phyloP scores from a whole-genome alignment of 805 yeast species.

The Isabelozyma heimii region DNA sequence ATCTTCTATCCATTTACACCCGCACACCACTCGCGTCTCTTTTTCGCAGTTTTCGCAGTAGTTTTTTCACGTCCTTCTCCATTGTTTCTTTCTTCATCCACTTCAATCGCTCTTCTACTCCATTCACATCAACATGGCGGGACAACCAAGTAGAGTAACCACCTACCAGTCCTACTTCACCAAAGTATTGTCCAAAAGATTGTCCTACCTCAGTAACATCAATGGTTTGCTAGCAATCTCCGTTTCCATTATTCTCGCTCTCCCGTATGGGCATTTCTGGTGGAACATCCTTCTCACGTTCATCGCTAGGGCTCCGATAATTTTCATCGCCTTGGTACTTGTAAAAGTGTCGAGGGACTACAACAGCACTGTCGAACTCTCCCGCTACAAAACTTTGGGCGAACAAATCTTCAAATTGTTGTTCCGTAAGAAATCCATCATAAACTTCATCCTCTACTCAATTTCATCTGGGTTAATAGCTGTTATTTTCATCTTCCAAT shows the following conservation, averaged over 20 bases:
- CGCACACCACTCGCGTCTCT: neutral
- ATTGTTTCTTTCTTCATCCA: neutral
- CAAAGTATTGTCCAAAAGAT: slow-evolving; percentile 31
- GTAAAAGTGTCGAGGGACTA: slow-evolving; percentile 22
- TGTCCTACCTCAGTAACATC: slow-evolving; percentile 34
- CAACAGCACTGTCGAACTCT: slow-evolving; percentile 28
- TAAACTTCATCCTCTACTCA: slow-evolving; percentile 15
- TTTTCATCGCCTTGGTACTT: slow-evolving; percentile 24
- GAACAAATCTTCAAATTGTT: slow-evolving; percentile 24
- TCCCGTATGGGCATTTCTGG: slow-evolving; percentile 31
- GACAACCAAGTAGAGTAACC: neutral
- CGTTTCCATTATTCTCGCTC: slow-evolving; percentile 18
- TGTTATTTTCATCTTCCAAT: slow-evolving; percentile 23
- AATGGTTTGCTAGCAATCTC: slow-evolving; percentile 22
- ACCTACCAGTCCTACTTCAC: slow-evolving; percentile 23
- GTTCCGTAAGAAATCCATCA: slow-evolving; percentile 13
- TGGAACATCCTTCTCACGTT: slow-evolving; percentile 24
- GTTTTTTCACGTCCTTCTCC: neutral
- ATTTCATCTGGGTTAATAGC: slow-evolving; percentile 20
- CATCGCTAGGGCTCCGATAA: slow-evolving; percentile 26
- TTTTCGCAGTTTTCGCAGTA: neutral
- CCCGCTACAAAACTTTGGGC: slow-evolving; percentile 30
- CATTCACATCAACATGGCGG: neutral
- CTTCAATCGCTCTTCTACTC: neutral
- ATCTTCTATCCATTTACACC: no score